Conservation (phyloP, 148 eudicot species). For the Cornus florida region DNA sequence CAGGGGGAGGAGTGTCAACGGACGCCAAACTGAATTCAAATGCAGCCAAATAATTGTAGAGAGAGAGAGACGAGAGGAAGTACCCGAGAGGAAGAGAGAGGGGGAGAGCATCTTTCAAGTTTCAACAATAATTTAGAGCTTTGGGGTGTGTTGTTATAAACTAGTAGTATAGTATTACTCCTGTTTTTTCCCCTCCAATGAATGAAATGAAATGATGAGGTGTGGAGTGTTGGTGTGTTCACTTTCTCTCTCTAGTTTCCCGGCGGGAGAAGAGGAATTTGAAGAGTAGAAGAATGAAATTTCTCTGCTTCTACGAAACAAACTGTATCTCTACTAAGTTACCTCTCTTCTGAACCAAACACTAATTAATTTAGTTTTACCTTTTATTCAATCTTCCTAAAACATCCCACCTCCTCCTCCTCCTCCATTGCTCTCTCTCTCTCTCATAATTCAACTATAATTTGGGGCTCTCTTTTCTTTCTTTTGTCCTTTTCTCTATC, state of each 20-base stretch:
- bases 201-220: too few relatives aligned
- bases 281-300: too few relatives aligned
- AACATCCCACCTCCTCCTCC: background rate
- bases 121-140: background rate
- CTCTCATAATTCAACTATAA: conserved; percentile 1
- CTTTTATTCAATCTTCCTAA: background rate
- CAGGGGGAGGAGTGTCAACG: conserved; percentile 21
- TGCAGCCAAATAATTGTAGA: conserved; percentile 25
- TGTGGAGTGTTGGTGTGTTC: too few relatives aligned
- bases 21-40: conserved; percentile 36
- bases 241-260: too few relatives aligned
- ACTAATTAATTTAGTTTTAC: background rate
- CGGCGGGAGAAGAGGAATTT: too few relatives aligned
- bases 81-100: background rate
- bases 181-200: too few relatives aligned
- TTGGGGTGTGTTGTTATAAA: too few relatives aligned
- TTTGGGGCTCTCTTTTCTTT: conserved; percentile 13
- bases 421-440: background rate
- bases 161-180: too few relatives aligned
- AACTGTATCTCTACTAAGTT: too few relatives aligned
- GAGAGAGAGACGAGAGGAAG: background rate
- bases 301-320: too few relatives aligned
- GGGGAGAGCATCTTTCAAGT: background rate
- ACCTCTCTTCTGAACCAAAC: too few relatives aligned
- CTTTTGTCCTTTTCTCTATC: conserved; percentile 6